A percentile compares a stretch with the other conserved stretches of the same genome.
Evolutionary conservation across 768 basidiomycete genomes (phyloP).

Genomic region (Rhizopogon vinicolor): DNA sequence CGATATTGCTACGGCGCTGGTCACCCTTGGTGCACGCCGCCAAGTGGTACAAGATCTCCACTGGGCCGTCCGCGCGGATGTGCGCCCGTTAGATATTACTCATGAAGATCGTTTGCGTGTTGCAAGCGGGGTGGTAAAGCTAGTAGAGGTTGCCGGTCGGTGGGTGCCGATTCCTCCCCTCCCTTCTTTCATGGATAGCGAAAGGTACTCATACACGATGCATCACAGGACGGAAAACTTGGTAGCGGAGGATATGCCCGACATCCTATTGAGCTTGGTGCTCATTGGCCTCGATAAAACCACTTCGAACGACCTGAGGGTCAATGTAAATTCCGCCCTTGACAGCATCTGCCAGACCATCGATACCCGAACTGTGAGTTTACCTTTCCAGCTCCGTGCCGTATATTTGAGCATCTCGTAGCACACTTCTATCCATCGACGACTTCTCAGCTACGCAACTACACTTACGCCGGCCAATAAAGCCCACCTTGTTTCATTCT

Average conservation of each 20-base stretch:
- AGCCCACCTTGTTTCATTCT: conserved; percentile 42
- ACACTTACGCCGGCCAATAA: conserved; percentile 45
- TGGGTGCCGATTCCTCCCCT: conserved; percentile 24
- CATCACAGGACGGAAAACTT: conserved; percentile 30
- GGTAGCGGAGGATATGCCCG: conserved; percentile 39
- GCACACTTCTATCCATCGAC: conserved; percentile 45
- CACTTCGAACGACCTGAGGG: conserved; percentile 38
- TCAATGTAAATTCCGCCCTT: conserved; percentile 42
- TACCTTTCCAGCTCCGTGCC: background rate
- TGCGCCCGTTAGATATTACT: conserved; percentile 11
- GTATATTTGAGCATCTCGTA: conserved; percentile 17
- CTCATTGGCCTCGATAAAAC: conserved; percentile 54
- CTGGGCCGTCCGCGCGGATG: conserved; percentile 17
- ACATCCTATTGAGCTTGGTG: conserved; percentile 45
- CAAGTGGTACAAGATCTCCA: conserved; percentile 30
- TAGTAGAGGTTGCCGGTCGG: conserved; percentile 42
- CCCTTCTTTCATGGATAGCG: background rate
- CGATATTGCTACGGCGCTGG: conserved; percentile 32
- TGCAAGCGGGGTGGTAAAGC: conserved; percentile 36
- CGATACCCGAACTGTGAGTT: conserved; percentile 24
- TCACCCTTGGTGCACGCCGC: conserved; percentile 41
- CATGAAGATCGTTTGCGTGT: conserved; percentile 23
- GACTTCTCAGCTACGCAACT: conserved; percentile 36
- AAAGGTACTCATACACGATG: conserved; percentile 1
- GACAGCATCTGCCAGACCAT: conserved; percentile 42